Evolutionary conservation across 1,284 basidiomycete genomes (phyloP).

Genomic region (Ustilago crameri): DNA sequence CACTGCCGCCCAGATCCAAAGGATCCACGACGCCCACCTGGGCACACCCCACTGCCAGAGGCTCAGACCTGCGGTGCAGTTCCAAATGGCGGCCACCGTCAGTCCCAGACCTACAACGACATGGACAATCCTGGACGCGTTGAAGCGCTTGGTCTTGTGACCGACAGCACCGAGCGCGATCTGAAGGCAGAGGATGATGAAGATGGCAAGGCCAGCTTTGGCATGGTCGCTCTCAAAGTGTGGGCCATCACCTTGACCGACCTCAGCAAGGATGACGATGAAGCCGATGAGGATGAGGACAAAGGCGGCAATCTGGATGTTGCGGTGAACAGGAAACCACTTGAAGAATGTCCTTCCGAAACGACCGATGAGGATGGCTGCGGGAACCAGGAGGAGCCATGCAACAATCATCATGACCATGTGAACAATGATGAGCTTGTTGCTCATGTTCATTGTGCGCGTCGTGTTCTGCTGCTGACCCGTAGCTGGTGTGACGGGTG

Average conservation of each 20-base stretch:
- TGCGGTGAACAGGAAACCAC: slow-evolving; percentile 75
- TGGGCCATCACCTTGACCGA: slow-evolving; percentile 10
- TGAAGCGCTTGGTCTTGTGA: slow-evolving; percentile 69
- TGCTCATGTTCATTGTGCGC: slow-evolving; percentile 28
- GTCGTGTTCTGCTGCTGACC: slow-evolving; percentile 1
- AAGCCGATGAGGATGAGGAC: slow-evolving; percentile 73
- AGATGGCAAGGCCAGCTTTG: slow-evolving; percentile 74
- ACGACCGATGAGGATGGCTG: slow-evolving; percentile 74
- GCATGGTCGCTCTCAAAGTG: slow-evolving; percentile 59
- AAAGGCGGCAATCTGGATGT: slow-evolving; percentile 71
- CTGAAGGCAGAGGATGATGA: slow-evolving; percentile 76
- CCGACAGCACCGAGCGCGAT: slow-evolving; percentile 74
- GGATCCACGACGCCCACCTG: slow-evolving; percentile 29
- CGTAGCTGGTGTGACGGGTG: slow-evolving; percentile 17
- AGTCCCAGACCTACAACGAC: slow-evolving; percentile 45
- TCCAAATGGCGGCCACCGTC: slow-evolving; percentile 43
- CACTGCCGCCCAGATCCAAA: slow-evolving; percentile 50
- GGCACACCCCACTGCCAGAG: slow-evolving; percentile 51
- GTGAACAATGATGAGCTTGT: slow-evolving; percentile 51
- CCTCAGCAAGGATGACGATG: slow-evolving; percentile 72
- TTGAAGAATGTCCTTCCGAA: slow-evolving; percentile 73
- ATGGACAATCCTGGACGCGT: slow-evolving; percentile 45
- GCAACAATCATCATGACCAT: slow-evolving; percentile 69
- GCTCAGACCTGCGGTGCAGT: slow-evolving; percentile 37
- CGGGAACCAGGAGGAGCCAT: slow-evolving; percentile 75